Evolutionary conservation across 2,329 filamentous ascomycete species (phyloP), one percentile per base, ranked within the genome.

Genomic region (Cadophora sp.): DNA sequence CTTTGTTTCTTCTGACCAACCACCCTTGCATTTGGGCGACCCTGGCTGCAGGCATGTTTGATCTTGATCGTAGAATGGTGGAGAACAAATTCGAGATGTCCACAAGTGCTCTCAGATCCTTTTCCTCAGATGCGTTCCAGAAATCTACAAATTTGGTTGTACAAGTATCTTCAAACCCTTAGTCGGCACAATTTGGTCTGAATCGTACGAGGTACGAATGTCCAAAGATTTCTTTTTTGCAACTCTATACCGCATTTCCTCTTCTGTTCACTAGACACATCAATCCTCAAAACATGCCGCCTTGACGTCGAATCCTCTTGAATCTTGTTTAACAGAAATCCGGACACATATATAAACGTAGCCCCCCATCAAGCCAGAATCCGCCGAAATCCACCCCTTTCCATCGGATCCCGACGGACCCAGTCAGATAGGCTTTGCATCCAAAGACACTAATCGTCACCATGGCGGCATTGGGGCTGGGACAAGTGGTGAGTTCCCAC

Each of bases 401-500:
- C 31, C 37, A 27, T 59, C 31, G 24, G 6, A 22, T 59, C 14
- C n/a, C n/a, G 34, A 37, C 19, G 31, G 53, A 56, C 53, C 31
- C 29, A 55, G 14, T 29, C 51, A 55, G 31, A 58, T 58, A 37
- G 4, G 7, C 55, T 58, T 34, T 22, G 34, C 22, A n/a, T 8
- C 12, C 31, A 43, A 14, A 24, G 8, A 22, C 9, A 26, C 34
- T 24, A 34, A 43, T 43, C 31, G 3, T 62, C 24, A 48, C 14
- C 22, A 67, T 67, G 58, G 50, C 59, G 7, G 29, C 31, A 31
- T 7, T 50, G 34, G 65, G 65, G 8, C 22, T 55, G n/a, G 65
- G 65, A 16, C 65, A 67, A 56, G 59, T 67, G 19, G 65, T 67
- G 31, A 62, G 65, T 56, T 37, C n/a, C 34, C 29, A 29, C n/a